These are phyloP conservation scores for Leucogyrophana mollusca DNA, from an alignment of 768 basidiomycete species.

Conservation along the genomic window DNA sequence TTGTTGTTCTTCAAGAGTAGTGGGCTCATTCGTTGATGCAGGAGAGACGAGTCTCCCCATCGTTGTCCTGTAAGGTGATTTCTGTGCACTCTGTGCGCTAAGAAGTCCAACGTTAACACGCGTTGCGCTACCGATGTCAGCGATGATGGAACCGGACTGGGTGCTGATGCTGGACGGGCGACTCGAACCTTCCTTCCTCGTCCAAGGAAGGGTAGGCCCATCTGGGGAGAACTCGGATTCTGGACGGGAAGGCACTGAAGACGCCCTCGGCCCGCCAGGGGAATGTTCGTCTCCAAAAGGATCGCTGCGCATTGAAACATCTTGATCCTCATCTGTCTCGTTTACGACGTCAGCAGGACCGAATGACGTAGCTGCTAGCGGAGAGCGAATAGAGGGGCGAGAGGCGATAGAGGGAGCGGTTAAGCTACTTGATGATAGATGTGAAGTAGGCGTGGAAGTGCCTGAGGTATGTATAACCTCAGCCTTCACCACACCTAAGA, in stretches of 20 bases:
- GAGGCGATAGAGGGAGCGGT: conserved; percentile 36
- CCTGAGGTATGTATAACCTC: conserved; percentile 70
- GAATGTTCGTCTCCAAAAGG: conserved; percentile 65
- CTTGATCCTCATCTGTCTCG: conserved; percentile 40
- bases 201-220: conserved; percentile 42
- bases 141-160: conserved; percentile 53
- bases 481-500: conserved; percentile 75
- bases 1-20: conserved; percentile 63
- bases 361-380: conserved; percentile 69
- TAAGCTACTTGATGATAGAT: conserved; percentile 34
- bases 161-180: conserved; percentile 64
- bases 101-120: conserved; percentile 62
- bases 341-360: conserved; percentile 62
- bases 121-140: conserved; percentile 61
- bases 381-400: conserved; percentile 56
- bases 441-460: conserved; percentile 27
- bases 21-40: conserved; percentile 17
- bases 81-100: conserved; percentile 37
- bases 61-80: conserved; percentile 55
- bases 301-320: conserved; percentile 32
- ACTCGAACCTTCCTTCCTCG: conserved; percentile 34
- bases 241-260: conserved; percentile 20
- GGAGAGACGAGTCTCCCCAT: conserved; percentile 62
- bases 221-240: conserved; percentile 39
- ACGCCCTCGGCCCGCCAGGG: conserved; percentile 14